Base-by-base conservation (phyloP, 2,329 filamentous ascomycete species). In the Sporothrix humicola region DNA sequence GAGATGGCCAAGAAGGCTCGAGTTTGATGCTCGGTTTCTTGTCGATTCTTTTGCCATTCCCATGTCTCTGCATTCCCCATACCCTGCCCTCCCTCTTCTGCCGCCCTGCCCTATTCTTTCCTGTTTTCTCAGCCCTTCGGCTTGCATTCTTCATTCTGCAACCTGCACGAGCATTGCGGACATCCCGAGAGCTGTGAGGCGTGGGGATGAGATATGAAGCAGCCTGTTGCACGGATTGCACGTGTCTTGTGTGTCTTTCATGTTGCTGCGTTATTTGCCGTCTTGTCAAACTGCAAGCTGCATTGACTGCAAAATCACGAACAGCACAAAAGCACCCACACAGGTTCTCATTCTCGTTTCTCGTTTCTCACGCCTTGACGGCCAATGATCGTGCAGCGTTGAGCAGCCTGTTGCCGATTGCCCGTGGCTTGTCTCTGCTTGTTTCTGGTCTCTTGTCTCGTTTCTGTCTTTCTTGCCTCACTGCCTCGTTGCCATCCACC, bases 281-380 rank as follows among this genome's bases (percentile, higher is more conserved):
- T 26, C 54, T 48, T 48, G 61, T 12, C 20, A 48, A 63, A 37
- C 31, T 37, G 31, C 31, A 37, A 37, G 31, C 31, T 37, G 31
- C 31, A 37, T 37, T 37, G 31, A 37, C 31, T 37, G 31, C 31
- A 37, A 26, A 26, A 26, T 26, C 23, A 31, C 58, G 42, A 37
- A 31, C 20, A 26, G 42, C n/a, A 13, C 56, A 26, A 42, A 20
- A 15, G 37, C 42, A 65, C 42, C 46, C 61, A 66, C 61, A 26
- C 61, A 26, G 42, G 42, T 48, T 66, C 42, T 66, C 61, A 26
- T 66, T 66, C 42, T 66, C 61, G 23, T 66, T 63, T 66, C 42
- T 66, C 61, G 6, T 23, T 66, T 66, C 31, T n/a, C 31, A 44
- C 17, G 17, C 17, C 31, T 12, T 10, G 56, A 17, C 15, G 56